These are phyloP conservation scores for Linum usitatissimum DNA, from an alignment of 345 rosid species.

Conservation along the genomic window DNA sequence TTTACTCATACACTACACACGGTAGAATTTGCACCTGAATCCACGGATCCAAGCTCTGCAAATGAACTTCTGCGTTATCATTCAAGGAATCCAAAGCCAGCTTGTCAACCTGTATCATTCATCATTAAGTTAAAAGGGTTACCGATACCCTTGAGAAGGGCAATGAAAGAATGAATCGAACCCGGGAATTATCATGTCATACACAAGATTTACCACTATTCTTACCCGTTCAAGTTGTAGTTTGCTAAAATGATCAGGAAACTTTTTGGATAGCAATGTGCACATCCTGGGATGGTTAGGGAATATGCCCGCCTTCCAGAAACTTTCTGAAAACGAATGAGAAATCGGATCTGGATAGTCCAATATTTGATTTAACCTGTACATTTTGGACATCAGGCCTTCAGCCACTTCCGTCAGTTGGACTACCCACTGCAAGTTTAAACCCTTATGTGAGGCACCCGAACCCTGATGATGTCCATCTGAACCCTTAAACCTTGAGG, in stretches of 20 bases:
- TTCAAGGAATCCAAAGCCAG: slow-evolving; percentile 76
- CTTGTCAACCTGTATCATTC: slow-evolving; percentile 66
- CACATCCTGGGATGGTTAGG: slow-evolving; percentile 87
- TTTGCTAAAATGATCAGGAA: slow-evolving; percentile 90
- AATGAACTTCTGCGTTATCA: slow-evolving; percentile 75
- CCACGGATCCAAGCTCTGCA: slow-evolving; percentile 97
- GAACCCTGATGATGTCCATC: slow-evolving; percentile 61
- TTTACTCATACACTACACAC: background rate
- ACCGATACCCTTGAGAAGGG: slow-evolving; percentile 6
- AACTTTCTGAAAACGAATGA: slow-evolving; percentile 67
- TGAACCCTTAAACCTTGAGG: slow-evolving; percentile 43
- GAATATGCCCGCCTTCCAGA: slow-evolving; percentile 91
- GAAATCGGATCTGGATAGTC: slow-evolving; percentile 77
- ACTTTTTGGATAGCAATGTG: slow-evolving; percentile 77
- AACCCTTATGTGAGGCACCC: slow-evolving; percentile 61
- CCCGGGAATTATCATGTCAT: background rate
- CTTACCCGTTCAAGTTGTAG: slow-evolving; percentile 96
- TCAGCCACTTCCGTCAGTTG: slow-evolving; percentile 91
- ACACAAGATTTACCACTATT: background rate
- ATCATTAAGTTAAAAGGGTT: slow-evolving; percentile 7
- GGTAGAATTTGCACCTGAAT: slow-evolving; percentile 47
- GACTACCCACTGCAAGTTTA: slow-evolving; percentile 86
- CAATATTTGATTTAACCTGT: slow-evolving; percentile 81
- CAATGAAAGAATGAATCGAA: background rate
- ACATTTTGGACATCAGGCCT: slow-evolving; percentile 96